phyloP scores from a whole-genome alignment of 305 asterid genomes.

The Stenogyne calaminthoides region DNA sequence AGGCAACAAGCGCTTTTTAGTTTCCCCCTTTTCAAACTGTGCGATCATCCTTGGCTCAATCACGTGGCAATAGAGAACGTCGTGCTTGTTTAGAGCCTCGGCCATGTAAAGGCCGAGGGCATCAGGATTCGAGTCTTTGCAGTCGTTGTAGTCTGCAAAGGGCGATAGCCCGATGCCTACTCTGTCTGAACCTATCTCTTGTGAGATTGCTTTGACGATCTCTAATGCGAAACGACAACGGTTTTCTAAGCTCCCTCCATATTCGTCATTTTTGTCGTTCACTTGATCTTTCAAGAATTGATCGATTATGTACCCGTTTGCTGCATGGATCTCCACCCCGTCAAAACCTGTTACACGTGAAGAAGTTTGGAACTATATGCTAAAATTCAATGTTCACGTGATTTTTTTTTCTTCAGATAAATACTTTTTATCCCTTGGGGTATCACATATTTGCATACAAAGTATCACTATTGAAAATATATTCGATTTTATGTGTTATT shows the following conservation, averaged over 20 bases:
- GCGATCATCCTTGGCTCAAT: conserved; percentile 43
- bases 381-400: too few species aligned
- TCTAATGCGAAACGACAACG: conserved; percentile 46
- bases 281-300: conserved; percentile 40
- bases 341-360: conserved; percentile 33
- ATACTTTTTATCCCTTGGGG: too few species aligned
- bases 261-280: conserved; percentile 37
- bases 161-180: conserved; percentile 49
- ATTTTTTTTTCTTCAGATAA: too few species aligned
- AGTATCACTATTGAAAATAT: too few species aligned
- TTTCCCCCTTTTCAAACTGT: conserved; percentile 16
- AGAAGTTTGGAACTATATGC: too few species aligned
- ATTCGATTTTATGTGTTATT: too few species aligned
- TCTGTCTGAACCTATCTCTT: conserved; percentile 46
- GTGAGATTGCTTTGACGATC: conserved; percentile 34
- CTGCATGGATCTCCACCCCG: conserved; percentile 45
- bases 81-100: conserved; percentile 33
- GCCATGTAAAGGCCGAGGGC: conserved; percentile 49
- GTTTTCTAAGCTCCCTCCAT: conserved; percentile 40
- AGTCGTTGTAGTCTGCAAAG: conserved; percentile 25
- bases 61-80: conserved; percentile 40
- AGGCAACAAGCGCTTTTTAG: conserved; percentile 28
- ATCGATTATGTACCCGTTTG: conserved; percentile 37
- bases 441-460: too few species aligned
- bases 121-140: conserved; percentile 43